phyloP scores from a whole-genome alignment of 306 rosid genomes.

The Trifolium fragiferum region DNA sequence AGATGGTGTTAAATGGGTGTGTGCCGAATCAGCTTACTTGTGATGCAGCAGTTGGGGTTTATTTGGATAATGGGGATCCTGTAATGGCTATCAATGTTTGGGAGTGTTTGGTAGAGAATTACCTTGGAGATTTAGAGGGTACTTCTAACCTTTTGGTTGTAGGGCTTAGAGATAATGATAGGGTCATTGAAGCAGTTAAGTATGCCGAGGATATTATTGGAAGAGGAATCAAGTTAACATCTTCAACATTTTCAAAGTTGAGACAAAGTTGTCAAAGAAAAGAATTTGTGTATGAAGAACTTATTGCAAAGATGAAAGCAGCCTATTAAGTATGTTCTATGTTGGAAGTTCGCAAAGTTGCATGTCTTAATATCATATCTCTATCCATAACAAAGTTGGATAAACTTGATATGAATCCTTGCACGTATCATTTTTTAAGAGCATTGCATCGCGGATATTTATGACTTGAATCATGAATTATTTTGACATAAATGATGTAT shows the following conservation, averaged over 20 bases:
- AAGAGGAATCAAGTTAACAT: conserved; percentile 58
- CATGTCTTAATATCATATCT: background rate
- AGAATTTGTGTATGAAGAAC: conserved; percentile 53
- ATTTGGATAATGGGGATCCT: conserved; percentile 53
- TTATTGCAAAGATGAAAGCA: conserved; percentile 56
- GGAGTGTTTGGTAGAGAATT: conserved; percentile 60
- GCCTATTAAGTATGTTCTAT: conserved; percentile 26
- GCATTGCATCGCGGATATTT: background rate
- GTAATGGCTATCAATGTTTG: conserved; percentile 61
- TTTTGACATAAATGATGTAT: background rate
- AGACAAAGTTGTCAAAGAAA: conserved; percentile 57
- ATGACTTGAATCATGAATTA: background rate
- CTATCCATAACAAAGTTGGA: background rate
- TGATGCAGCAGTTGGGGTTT: conserved; percentile 54
- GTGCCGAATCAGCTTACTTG: conserved; percentile 60
- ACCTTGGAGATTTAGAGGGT: conserved; percentile 54
- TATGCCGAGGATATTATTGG: conserved; percentile 68
- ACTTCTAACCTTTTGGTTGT: conserved; percentile 52
- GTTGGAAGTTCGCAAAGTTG: conserved; percentile 13
- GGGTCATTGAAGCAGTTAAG: conserved; percentile 69
- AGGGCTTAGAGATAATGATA: conserved; percentile 55
- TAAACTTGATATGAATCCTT: background rate
- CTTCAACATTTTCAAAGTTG: conserved; percentile 62
- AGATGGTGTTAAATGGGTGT: conserved; percentile 73
- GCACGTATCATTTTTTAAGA: background rate